These are phyloP conservation scores for Colletotrichum cordylinicola DNA, from an alignment of 2,329 filamentous ascomycete species.

Conservation along the genomic window DNA sequence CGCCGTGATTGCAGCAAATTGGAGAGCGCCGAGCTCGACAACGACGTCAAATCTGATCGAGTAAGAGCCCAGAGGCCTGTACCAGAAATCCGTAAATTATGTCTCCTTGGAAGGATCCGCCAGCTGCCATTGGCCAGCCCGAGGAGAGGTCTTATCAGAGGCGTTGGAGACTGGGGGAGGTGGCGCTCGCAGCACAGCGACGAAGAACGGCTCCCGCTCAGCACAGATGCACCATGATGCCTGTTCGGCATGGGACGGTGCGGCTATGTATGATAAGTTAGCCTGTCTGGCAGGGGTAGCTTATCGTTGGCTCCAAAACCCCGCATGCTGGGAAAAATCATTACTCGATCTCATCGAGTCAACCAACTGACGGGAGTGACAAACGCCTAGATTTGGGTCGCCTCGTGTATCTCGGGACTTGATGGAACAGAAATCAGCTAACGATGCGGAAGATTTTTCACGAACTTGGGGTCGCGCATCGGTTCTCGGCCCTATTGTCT, in stretches of 20 bases:
- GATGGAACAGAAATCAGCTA: background rate
- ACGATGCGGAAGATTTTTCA: background rate
- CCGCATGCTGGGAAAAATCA: slow-evolving; percentile 28
- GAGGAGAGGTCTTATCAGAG: slow-evolving; percentile 11
- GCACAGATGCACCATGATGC: background rate
- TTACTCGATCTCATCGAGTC: slow-evolving; percentile 31
- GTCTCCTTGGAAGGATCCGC: background rate
- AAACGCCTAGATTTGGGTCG: background rate
- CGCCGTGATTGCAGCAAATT: slow-evolving; percentile 16
- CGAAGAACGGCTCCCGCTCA: slow-evolving; percentile 7
- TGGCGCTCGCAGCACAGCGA: background rate
- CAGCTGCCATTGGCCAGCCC: background rate
- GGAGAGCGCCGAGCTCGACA: background rate
- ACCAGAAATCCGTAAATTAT: background rate
- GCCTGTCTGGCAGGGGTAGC: slow-evolving; percentile 18
- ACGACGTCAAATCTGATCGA: slow-evolving; percentile 21
- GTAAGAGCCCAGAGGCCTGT: slow-evolving; percentile 9
- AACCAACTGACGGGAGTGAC: slow-evolving; percentile 13
- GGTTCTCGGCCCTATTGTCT: background rate
- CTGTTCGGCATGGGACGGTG: slow-evolving; percentile 11
- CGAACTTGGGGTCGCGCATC: background rate
- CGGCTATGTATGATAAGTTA: slow-evolving; percentile 8
- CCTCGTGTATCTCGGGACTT: background rate
- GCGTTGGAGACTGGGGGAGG: background rate
- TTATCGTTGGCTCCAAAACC: slow-evolving; percentile 16